Evolutionary conservation across 2,329 filamentous ascomycete species (phyloP).

Genomic region (Sphaceloma murrayae): DNA sequence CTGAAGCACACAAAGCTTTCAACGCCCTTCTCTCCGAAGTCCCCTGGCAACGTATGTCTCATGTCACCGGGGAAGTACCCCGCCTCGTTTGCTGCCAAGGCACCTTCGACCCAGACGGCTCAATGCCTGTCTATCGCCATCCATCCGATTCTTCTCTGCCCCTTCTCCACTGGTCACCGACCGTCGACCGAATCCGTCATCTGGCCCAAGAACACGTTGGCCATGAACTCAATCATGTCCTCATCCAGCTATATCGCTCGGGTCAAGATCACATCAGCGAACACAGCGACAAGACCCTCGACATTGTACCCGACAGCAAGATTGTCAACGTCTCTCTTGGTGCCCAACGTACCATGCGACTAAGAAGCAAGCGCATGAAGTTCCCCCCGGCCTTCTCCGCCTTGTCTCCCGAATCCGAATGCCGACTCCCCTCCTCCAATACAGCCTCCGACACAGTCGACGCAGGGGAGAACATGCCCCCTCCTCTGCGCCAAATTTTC

Average conservation of each 20-base stretch:
- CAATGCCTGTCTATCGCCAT: slow-evolving; percentile 85
- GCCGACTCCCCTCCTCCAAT: background rate
- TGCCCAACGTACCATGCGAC: slow-evolving; percentile 78
- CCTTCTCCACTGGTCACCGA: slow-evolving; percentile 63
- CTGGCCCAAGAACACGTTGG: slow-evolving; percentile 63
- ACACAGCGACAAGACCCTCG: slow-evolving; percentile 92
- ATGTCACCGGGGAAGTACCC: slow-evolving; percentile 83
- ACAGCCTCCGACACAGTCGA: background rate
- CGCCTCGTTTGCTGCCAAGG: slow-evolving; percentile 87
- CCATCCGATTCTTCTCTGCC: slow-evolving; percentile 81
- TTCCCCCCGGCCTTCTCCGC: slow-evolving; percentile 3
- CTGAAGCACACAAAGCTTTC: slow-evolving; percentile 51
- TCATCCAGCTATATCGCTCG: slow-evolving; percentile 88
- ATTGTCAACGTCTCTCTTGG: slow-evolving; percentile 95
- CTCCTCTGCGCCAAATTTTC: slow-evolving; percentile 15
- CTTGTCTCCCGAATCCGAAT: background rate
- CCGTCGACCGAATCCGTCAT: slow-evolving; percentile 57
- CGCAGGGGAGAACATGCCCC: too few species aligned
- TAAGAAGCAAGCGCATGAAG: slow-evolving; percentile 63
- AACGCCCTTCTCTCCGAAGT: slow-evolving; percentile 63
- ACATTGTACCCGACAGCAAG: slow-evolving; percentile 69
- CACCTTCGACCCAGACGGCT: slow-evolving; percentile 56
- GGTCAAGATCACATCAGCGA: slow-evolving; percentile 90
- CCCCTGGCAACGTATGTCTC: slow-evolving; percentile 83
- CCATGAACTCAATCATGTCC: slow-evolving; percentile 77